Evolutionary conservation across 2,329 filamentous ascomycete genomes (phyloP).

Genomic region (Aureobasidium pullulans): DNA sequence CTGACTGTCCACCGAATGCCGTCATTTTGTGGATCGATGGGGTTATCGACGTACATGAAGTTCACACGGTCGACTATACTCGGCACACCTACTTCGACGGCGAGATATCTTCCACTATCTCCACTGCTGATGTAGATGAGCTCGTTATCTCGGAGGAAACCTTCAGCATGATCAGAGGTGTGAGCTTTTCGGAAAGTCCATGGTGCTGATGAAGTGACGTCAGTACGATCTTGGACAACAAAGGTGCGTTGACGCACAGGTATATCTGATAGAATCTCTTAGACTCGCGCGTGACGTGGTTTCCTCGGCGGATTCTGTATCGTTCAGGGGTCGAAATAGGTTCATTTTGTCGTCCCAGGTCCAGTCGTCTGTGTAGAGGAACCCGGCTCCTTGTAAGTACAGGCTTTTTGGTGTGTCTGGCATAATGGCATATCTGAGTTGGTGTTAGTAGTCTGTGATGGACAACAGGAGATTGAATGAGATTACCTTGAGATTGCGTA

Average conservation of each 20-base stretch:
- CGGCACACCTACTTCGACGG: not conserved
- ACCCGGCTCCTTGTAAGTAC: not conserved
- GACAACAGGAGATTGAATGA: too few species aligned
- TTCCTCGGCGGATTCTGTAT: not conserved
- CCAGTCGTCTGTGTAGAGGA: not conserved
- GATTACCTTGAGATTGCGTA: not conserved
- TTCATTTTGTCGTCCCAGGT: not conserved
- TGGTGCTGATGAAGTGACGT: not conserved
- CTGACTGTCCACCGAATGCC: not conserved
- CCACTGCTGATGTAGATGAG: not conserved
- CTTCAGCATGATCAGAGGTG: not conserved
- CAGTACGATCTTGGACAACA: not conserved
- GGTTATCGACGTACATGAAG: not conserved
- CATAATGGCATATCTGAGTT: not conserved
- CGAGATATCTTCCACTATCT: not conserved
- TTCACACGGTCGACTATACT: not conserved
- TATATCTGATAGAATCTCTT: not conserved
- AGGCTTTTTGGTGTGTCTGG: not conserved
- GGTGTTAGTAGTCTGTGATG: not conserved
- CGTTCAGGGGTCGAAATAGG: not conserved
- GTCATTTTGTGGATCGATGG: not conserved
- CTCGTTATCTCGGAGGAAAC: not conserved
- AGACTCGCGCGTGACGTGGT: not conserved
- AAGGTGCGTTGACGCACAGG: not conserved
- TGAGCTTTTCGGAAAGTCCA: not conserved